Evolutionary conservation across 164 flowering plant species (phyloP).

Genomic region (Stephania japonica): DNA sequence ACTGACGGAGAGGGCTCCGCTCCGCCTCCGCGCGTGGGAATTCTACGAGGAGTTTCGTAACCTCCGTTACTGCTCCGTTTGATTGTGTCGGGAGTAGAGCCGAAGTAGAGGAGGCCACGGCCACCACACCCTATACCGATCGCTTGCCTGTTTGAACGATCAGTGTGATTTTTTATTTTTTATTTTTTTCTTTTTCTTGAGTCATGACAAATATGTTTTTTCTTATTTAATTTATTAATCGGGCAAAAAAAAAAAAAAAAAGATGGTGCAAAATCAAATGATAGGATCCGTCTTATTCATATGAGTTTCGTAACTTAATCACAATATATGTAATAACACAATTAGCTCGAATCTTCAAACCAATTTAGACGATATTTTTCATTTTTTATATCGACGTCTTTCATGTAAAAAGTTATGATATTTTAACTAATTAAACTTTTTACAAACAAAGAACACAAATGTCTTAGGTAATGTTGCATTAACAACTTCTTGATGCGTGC

Average conservation of each 20-base stretch:
- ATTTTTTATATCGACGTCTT: no score
- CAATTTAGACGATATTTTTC: no score
- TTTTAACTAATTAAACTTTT: no score
- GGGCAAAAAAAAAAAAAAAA: no score
- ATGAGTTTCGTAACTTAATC: no score
- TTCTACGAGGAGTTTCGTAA: not conserved
- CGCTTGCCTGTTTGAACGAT: not conserved
- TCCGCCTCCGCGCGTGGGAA: conserved; percentile 3
- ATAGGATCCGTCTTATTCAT: no score
- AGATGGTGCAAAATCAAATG: no score
- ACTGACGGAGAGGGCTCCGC: conserved; percentile 25
- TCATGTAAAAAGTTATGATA: no score
- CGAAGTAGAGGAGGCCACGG: not conserved
- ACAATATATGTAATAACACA: no score
- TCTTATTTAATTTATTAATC: no score
- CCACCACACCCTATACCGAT: not conserved
- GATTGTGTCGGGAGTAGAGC: conserved; percentile 12
- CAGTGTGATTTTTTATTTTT: not conserved
- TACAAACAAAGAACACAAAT: not conserved
- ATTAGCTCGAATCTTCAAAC: no score
- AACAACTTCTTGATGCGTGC: not conserved
- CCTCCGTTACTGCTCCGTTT: conserved; percentile 20
- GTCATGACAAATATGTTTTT: no score
- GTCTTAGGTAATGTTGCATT: not conserved
- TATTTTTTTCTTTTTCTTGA: not conserved